Evolutionary conservation across 306 rosid genomes (phyloP).

Genomic region (Corylus avellana): DNA sequence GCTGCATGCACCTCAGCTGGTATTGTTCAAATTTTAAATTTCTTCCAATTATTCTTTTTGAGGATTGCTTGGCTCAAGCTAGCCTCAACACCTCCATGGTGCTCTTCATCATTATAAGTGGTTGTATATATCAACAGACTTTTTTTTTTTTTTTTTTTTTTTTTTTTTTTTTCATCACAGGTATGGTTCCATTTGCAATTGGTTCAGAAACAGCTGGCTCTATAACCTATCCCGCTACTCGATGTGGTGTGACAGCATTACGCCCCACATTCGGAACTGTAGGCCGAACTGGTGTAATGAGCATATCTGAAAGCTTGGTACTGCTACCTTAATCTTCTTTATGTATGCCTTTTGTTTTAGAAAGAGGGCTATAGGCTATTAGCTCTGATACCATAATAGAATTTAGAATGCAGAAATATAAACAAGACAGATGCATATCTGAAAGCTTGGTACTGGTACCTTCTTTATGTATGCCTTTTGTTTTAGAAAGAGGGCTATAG

Average conservation of each 20-base stretch:
- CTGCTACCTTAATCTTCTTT: background rate
- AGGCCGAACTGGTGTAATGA: conserved; percentile 83
- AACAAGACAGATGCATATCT: conserved; percentile 51
- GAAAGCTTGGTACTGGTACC: conserved; percentile 63
- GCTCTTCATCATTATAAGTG: conserved; percentile 5
- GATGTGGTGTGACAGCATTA: conserved; percentile 74
- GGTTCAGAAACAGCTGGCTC: conserved; percentile 84
- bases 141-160: conserved; percentile 1
- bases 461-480: too few species aligned
- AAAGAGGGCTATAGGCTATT: too few species aligned
- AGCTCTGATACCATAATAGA: too few species aligned
- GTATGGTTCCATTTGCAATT: conserved; percentile 80
- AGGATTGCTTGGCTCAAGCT: background rate
- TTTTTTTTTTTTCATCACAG: conserved; percentile 28
- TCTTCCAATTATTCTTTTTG: conserved; percentile 2
- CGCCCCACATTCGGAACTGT: conserved; percentile 74
- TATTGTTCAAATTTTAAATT: conserved; percentile 19
- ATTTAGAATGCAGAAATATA: too few species aligned
- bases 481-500: too few species aligned
- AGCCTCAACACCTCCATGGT: background rate
- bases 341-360: background rate
- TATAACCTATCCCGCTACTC: conserved; percentile 66
- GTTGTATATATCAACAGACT: conserved; percentile 6
- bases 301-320: conserved; percentile 88
- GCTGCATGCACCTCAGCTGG: conserved; percentile 79